Base-by-base conservation (phyloP, 495 filamentous ascomycete species). In the Lineolata rhizophorae region DNA sequence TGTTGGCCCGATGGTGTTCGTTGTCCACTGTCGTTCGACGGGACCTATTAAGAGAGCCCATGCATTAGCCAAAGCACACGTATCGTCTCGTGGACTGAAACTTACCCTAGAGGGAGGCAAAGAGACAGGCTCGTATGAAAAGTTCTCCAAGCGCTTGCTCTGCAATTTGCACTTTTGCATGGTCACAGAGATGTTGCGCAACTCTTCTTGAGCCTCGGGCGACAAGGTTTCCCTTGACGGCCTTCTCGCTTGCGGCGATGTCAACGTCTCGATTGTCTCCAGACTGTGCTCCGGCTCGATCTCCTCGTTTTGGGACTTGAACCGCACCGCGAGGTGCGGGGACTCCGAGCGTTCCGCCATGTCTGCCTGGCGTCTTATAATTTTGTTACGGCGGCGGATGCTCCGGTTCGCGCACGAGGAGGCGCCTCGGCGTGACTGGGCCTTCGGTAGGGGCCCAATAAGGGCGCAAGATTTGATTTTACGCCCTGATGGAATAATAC, bases 51-150 rank as follows among this genome's bases (percentile, higher is more conserved):
- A n/a, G n/a, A n/a, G n/a, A n/a, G n/a, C n/a, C n/a, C n/a, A n/a
- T n/a, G n/a, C n/a, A n/a, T n/a, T n/a, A 25, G 22, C 22, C 22
- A 25, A n/a, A 25, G n/a, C 6, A n/a, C 22, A 25, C 22, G 6
- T 25, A n/a, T 25, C 6, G n/a, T 25, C 6, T 25, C 6, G n/a
- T 25, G 22, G 22, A 6, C 6, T 6, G 22, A n/a, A 36, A 65
- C 77, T 47, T 69, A 85, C 83, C 55, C 79, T 68, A 19, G 81
- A 90, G 17, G 69, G 58, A n/a, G 82, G 82, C 20, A 93, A 55
- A 22, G 83, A 92, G 26, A 90, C 64, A 16, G 83, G 72, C 41
- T 91, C 83, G 49, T 83, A 92, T 3, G 68, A 68, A 49, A 79
- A 91, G 43, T 81, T 76, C 38, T 71, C 75, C 53, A 84, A 67